Evolutionary conservation across 2,329 filamentous ascomycete species (phyloP).

Genomic region (Pseudocercospora crystallina): DNA sequence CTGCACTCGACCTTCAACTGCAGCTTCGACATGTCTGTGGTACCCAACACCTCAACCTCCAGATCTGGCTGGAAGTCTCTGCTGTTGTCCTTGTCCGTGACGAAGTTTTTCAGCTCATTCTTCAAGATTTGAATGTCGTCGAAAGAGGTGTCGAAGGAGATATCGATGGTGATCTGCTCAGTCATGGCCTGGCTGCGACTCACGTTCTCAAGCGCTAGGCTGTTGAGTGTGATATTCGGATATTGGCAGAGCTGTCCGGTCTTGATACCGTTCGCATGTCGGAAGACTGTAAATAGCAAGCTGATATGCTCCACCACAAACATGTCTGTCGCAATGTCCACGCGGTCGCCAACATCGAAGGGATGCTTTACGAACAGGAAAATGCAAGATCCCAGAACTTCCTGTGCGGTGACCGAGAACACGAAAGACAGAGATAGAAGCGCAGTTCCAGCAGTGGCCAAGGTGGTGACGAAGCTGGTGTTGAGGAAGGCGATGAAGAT

Average conservation of each 20-base stretch:
- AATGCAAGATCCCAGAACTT: constrained; percentile 96
- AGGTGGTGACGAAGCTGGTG: constrained; percentile 76
- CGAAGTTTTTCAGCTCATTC: constrained; percentile 80
- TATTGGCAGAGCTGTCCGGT: constrained; percentile 62
- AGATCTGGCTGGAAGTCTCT: constrained; percentile 90
- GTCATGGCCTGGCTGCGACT: constrained; percentile 89
- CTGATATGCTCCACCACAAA: constrained; percentile 92
- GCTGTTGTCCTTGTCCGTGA: constrained; percentile 76
- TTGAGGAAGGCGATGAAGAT: constrained; percentile 78
- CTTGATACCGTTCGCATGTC: constrained; percentile 77
- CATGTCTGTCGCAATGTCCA: constrained; percentile 69
- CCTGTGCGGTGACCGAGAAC: constrained; percentile 86
- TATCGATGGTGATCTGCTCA: constrained; percentile 75
- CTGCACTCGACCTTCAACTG: constrained; percentile 78
- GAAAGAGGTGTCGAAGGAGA: constrained; percentile 83
- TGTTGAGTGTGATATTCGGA: constrained; percentile 89
- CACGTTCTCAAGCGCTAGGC: constrained; percentile 92
- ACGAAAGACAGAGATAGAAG: constrained; percentile 95
- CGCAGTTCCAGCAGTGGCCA: constrained; percentile 87
- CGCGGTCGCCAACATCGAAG: constrained; percentile 91
- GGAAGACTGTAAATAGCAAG: constrained; percentile 88
- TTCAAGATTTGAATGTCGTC: constrained; percentile 86
- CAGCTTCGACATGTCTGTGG: constrained; percentile 85
- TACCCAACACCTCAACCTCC: constrained; percentile 71
- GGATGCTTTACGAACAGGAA: constrained; percentile 99